Percentiles rank a stretch among this genome's conserved stretches.
Conservation (phyloP, 306 rosid species). For the Rosa rugosa region DNA sequence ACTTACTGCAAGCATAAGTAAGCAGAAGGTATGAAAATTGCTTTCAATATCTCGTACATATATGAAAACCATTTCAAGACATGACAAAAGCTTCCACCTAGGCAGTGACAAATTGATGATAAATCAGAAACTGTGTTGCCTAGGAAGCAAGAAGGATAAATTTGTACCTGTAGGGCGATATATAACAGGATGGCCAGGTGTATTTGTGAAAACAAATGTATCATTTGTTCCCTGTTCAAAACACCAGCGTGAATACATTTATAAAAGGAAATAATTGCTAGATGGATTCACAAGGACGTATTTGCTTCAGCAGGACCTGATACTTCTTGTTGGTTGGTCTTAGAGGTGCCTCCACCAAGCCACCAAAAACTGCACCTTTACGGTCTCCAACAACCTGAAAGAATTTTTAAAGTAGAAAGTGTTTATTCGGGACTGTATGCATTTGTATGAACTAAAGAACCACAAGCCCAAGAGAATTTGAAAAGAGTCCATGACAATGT, state of each 20-base stretch:
- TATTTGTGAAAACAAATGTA: slow-evolving; percentile 80
- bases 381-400: slow-evolving; percentile 84
- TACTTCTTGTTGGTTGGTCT: slow-evolving; percentile 72
- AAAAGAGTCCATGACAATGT: not conserved
- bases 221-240: slow-evolving; percentile 77
- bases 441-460: not conserved
- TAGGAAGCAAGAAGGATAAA: slow-evolving; percentile 4
- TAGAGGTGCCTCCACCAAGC: slow-evolving; percentile 89
- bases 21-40: not conserved
- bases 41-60: not conserved
- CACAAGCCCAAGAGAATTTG: not conserved
- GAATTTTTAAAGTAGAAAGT: not conserved
- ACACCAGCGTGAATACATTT: slow-evolving; percentile 15
- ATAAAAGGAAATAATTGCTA: slow-evolving; percentile 6
- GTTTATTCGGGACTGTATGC: not conserved
- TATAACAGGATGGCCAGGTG: slow-evolving; percentile 60
- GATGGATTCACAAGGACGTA: slow-evolving; percentile 23
- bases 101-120: not conserved
- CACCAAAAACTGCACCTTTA: slow-evolving; percentile 91
- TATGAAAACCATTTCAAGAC: not conserved
- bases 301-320: slow-evolving; percentile 59
- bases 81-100: not conserved
- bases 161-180: slow-evolving; percentile 89
- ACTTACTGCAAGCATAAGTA: not conserved
- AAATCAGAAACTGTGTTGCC: not conserved